Base-by-base conservation (phyloP, 352 stramenopile genomes). In the Elongisporangium senticosum region DNA sequence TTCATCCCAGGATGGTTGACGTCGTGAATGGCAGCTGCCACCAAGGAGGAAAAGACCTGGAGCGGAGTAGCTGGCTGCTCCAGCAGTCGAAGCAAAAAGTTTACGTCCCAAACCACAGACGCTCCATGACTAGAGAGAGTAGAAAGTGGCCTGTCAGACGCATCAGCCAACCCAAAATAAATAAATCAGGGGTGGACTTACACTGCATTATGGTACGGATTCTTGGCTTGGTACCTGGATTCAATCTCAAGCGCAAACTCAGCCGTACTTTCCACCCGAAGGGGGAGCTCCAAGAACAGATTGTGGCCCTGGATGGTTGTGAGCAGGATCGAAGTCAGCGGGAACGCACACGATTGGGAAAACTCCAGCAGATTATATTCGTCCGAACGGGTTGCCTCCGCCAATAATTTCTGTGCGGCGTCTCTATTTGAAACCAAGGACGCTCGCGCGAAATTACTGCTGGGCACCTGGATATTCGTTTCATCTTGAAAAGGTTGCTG, bases 21-120 rank as follows among this genome's bases (percentile, higher is more conserved):
- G 63, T 98, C 95, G 63, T 98, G 95, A 22, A 95, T 75, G 2
- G 95, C 72, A 4, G 84, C 90, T n/a, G 92, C 87, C 11, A 98
- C 58, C 1, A 98, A 63, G 13, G 95, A 77, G n/a, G 87, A 85
- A 37, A 90, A 79, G 11, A 87, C 40, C 20, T 93, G 77, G 3
- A 88, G 55, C 0, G 79, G 63, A 6, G 70, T 68, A 14, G 65
- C 68, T 7, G 65, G 56, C 2, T 70, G 63, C 33, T 83, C 65
- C 1, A 89, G 66, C 0, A 72, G 69, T 3, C 66, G 71, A 7
- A 93, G 65, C 39, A 91, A 81, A 20, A 81, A 81, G 55, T 90
- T 85, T 23, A 91, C 68, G 39, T 88, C 79, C 77, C 80, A 89
- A 10, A 89, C 71, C 8, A 91, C 83, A 10, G 79, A 85, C 48